These are phyloP conservation scores for Prunus fruticosa DNA, from an alignment of 306 rosid genomes.

Conservation along the genomic window DNA sequence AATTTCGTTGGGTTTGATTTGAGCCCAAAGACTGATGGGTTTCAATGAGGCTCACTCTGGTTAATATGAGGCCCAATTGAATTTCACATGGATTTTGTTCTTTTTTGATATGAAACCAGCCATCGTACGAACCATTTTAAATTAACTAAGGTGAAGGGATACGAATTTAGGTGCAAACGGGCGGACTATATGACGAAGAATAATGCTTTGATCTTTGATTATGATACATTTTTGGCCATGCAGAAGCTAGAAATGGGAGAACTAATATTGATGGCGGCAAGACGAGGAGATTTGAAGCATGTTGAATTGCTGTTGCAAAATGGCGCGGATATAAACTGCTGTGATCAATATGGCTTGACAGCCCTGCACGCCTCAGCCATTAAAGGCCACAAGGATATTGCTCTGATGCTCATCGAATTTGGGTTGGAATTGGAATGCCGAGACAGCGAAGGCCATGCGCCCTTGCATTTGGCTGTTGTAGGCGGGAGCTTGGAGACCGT, in stretches of 20 bases:
- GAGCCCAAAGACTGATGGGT: too few species aligned
- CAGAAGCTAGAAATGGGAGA: constrained; percentile 54
- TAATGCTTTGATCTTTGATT: not conserved
- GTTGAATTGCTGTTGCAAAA: constrained; percentile 37
- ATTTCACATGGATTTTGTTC: not conserved
- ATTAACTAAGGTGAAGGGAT: too few species aligned
- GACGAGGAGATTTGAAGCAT: constrained; percentile 40
- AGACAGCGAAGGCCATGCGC: constrained; percentile 65
- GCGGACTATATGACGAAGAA: too few species aligned
- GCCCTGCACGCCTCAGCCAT: constrained; percentile 73
- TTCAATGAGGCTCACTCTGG: too few species aligned
- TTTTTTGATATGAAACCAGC: too few species aligned
- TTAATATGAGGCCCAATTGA: not conserved
- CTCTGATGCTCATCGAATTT: constrained; percentile 35
- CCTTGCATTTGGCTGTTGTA: constrained; percentile 69
- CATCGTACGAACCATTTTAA: too few species aligned
- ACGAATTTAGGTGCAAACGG: too few species aligned
- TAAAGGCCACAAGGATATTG: constrained; percentile 65
- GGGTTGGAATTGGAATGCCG: constrained; percentile 58
- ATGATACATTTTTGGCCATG: not conserved
- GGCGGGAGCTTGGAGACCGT: constrained; percentile 53
- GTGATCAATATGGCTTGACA: constrained; percentile 65
- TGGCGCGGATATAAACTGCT: constrained; percentile 36
- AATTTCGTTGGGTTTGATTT: too few species aligned
- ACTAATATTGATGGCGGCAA: constrained; percentile 47